phyloP scores from a whole-genome alignment of 305 asterid species.

The Solanum hybrid region DNA sequence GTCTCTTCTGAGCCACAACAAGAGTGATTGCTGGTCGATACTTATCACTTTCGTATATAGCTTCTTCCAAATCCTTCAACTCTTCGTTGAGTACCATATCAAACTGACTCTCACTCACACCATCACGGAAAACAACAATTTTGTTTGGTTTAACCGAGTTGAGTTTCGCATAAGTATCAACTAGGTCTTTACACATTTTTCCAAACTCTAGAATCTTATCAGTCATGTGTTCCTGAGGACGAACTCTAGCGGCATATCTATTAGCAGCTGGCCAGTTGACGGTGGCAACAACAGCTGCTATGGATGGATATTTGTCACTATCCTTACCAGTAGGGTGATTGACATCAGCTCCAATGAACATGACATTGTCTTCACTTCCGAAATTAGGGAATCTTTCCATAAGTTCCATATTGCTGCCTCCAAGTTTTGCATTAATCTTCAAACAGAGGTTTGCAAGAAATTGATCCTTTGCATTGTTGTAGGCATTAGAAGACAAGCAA shows the following conservation, averaged over 20 bases:
- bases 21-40: slow-evolving; percentile 49
- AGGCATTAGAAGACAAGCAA: slow-evolving; percentile 29
- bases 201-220: slow-evolving; percentile 53
- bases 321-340: slow-evolving; percentile 46
- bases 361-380: slow-evolving; percentile 29
- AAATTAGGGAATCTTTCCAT: slow-evolving; percentile 38
- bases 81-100: slow-evolving; percentile 59
- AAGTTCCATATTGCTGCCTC: slow-evolving; percentile 65
- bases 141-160: slow-evolving; percentile 38
- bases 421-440: slow-evolving; percentile 63
- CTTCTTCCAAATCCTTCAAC: slow-evolving; percentile 22
- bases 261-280: slow-evolving; percentile 63
- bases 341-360: slow-evolving; percentile 71
- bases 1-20: slow-evolving; percentile 57
- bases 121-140: slow-evolving; percentile 57
- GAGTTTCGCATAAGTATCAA: slow-evolving; percentile 24
- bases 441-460: slow-evolving; percentile 47
- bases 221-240: slow-evolving; percentile 45
- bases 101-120: slow-evolving; percentile 64
- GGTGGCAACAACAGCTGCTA: slow-evolving; percentile 57
- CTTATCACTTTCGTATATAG: slow-evolving; percentile 1
- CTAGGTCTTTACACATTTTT: slow-evolving; percentile 37
- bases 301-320: slow-evolving; percentile 33
- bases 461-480: slow-evolving; percentile 37
- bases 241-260: slow-evolving; percentile 50